Base-by-base conservation (phyloP, 371 early-diverging fungal species). In the Catenaria anguillulae region DNA sequence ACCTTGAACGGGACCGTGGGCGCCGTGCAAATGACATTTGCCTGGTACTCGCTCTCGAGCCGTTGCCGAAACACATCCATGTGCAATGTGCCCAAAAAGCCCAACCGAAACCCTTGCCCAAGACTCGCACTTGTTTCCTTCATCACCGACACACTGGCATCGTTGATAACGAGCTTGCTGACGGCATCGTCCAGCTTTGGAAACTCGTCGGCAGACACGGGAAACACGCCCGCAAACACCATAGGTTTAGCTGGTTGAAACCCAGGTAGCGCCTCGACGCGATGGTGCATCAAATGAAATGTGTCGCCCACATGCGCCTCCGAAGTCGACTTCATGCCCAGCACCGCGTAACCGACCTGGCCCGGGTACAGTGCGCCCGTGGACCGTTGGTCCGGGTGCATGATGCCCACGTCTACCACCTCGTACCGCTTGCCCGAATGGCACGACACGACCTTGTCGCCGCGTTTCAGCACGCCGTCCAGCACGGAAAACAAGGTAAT, bases 301-400 rank as follows among this genome's bases (percentile, higher is more conserved):
- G 98, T 96, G 68, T 97, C 98, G 36, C 98, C 98, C n/a, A 97
- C 86, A 66, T 84, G 80, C 4, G 96, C 93, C 68, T 97, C 98
- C 37, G 85, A 77, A 1, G 90, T 81, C 2, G 84, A 81, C 68
- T 94, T 95, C 92, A 97, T 94, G 62, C 87, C 87, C 70, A 92
- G 82, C 19, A 86, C 75, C 42, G 92, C 75, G 69, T 93, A 97
- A 3, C 98, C 98, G 33, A 97, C 97, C 71, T 97, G 98, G 0
- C 98, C 98, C 29, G 92, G 89, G 58, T 23, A 87, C 79, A 96
- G 71, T 59, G 81, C 80, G 19, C 77, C 77, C 0, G 89, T 84
- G 0, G 90, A 78, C 2, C 75, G 71, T 64, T 83, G 88, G 50
- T 92, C 88, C 0, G 97, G 97, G 67, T 89, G 82, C 93, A 97